These are phyloP conservation scores for Trichodelitschia bisporula DNA, from an alignment of 495 filamentous ascomycete genomes.

Conservation along the genomic window DNA sequence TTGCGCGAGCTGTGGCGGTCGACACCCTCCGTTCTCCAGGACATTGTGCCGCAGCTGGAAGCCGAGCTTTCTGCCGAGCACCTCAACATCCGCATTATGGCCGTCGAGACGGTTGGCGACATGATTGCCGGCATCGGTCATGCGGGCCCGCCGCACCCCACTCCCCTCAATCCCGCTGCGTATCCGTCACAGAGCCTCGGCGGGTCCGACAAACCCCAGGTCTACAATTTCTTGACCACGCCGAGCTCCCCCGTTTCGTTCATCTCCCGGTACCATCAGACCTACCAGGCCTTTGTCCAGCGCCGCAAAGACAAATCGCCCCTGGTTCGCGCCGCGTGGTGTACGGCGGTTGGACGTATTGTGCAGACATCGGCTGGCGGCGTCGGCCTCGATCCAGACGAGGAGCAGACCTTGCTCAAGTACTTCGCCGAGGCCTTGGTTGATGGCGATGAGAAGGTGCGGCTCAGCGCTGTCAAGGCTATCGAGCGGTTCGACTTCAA, in stretches of 20 bases:
- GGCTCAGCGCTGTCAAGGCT: conserved; percentile 61
- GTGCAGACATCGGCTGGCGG: conserved; percentile 62
- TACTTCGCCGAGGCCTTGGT: conserved; percentile 56
- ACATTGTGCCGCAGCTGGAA: conserved; percentile 85
- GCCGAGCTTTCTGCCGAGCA: conserved; percentile 82
- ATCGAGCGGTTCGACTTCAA: conserved; percentile 53
- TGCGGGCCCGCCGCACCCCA: conserved; percentile 52
- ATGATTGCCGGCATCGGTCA: conserved; percentile 80
- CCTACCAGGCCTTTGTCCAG: conserved; percentile 60
- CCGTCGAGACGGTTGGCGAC: conserved; percentile 83
- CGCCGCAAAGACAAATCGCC: conserved; percentile 66
- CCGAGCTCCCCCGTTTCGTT: conserved; percentile 69
- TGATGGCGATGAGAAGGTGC: conserved; percentile 75
- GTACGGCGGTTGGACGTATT: conserved; percentile 61
- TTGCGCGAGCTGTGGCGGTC: conserved; percentile 88
- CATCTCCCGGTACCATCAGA: conserved; percentile 44
- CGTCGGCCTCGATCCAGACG: conserved; percentile 52
- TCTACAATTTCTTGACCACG: conserved; percentile 42
- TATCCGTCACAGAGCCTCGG: conserved; percentile 55
- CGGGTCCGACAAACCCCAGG: conserved; percentile 14
- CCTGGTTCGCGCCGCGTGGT: conserved; percentile 63
- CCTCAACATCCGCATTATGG: conserved; percentile 56
- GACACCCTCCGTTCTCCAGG: conserved; percentile 65
- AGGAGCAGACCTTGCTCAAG: conserved; percentile 46
- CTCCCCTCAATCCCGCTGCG: conserved; percentile 47